These are phyloP conservation scores for Rhizopus arrhizus DNA, from an alignment of 371 early-diverging fungal genomes.

Conservation along the genomic window DNA sequence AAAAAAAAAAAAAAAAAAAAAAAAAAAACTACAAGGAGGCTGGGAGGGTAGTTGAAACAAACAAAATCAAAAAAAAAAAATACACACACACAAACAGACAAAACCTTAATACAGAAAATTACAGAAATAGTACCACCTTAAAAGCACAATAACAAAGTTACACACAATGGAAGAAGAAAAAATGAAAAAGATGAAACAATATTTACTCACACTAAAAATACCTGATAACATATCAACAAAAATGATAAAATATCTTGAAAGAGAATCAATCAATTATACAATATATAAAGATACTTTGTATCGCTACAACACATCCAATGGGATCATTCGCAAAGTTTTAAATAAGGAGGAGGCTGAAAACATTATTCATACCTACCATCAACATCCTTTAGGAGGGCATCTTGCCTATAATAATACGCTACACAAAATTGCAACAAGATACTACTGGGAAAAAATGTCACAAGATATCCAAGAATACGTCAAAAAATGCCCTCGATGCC, in stretches of 20 bases:
- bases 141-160: too few species aligned
- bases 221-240: too few species aligned
- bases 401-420: neutral
- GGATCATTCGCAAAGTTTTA: neutral
- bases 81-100: too few species aligned
- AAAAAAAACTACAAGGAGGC: too few species aligned
- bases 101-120: too few species aligned
- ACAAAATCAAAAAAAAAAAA: neutral
- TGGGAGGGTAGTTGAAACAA: too few species aligned
- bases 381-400: constrained; percentile 7
- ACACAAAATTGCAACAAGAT: neutral
- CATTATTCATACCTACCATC: neutral
- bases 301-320: neutral
- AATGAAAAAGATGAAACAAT: too few species aligned
- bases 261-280: neutral
- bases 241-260: neutral
- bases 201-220: too few species aligned
- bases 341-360: neutral
- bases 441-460: neutral
- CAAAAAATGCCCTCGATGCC: constrained; percentile 1
- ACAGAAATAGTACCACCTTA: too few species aligned
- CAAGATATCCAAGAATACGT: neutral
- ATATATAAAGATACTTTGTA: neutral
- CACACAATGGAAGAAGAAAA: too few species aligned
- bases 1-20: too few species aligned